phyloP scores from a whole-genome alignment of 345 rosid species.

The Brassica rapa region DNA sequence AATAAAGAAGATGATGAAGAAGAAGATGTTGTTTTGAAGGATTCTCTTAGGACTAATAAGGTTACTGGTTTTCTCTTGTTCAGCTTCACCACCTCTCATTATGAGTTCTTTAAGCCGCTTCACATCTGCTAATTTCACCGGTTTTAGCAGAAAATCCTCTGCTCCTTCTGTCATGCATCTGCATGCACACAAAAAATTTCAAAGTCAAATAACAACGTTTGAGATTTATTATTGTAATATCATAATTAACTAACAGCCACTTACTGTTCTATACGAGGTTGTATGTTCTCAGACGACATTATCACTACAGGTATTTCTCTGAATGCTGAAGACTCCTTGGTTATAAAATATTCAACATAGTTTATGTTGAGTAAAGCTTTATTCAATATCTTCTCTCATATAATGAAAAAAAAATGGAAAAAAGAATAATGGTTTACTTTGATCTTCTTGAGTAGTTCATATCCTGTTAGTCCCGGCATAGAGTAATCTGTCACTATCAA shows the following conservation, averaged over 20 bases:
- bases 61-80: slow-evolving; percentile 22
- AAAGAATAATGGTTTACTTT: slow-evolving; percentile 44
- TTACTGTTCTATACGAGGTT: slow-evolving; percentile 72
- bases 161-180: slow-evolving; percentile 92
- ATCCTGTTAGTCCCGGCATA: slow-evolving; percentile 85
- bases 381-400: not conserved
- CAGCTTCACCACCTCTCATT: slow-evolving; percentile 39
- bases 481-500: slow-evolving; percentile 79
- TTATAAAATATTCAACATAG: not conserved
- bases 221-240: not conserved
- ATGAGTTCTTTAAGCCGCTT: slow-evolving; percentile 56
- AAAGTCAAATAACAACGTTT: not conserved
- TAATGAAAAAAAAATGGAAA: not conserved
- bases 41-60: slow-evolving; percentile 39
- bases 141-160: slow-evolving; percentile 76
- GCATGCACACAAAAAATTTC: not conserved
- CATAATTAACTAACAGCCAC: not conserved
- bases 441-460: slow-evolving; percentile 76
- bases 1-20: not conserved
- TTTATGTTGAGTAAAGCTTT: not conserved
- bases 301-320: slow-evolving; percentile 76
- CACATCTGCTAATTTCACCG: slow-evolving; percentile 73
- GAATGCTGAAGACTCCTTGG: slow-evolving; percentile 63
- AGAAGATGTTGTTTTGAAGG: slow-evolving; percentile 9
- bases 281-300: slow-evolving; percentile 77